Evolutionary conservation across 2,329 filamentous ascomycete genomes (phyloP).

Genomic region (Pseudovirgaria hyperparasitica): DNA sequence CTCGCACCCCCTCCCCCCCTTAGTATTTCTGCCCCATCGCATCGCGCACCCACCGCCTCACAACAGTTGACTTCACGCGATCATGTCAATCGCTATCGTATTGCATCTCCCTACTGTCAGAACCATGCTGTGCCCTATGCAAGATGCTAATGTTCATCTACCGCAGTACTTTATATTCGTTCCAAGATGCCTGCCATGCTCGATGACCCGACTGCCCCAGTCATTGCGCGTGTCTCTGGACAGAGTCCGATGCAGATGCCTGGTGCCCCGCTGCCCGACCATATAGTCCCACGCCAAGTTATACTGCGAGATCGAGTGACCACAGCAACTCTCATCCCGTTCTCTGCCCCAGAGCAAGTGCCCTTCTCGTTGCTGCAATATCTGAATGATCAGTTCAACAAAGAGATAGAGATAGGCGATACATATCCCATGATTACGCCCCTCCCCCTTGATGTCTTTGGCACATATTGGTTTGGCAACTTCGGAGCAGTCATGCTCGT

Average conservation of each 20-base stretch:
- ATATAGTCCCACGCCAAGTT: constrained; percentile 62
- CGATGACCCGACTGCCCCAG: constrained; percentile 60
- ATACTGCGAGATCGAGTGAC: constrained; percentile 75
- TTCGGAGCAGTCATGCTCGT: constrained; percentile 82
- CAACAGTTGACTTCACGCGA: too few relatives aligned
- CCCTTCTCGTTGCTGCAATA: constrained; percentile 63
- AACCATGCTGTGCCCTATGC: too few relatives aligned
- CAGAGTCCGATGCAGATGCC: constrained; percentile 50
- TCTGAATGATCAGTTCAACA: constrained; percentile 71
- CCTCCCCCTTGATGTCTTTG: constrained; percentile 62
- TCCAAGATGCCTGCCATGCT: constrained; percentile 63
- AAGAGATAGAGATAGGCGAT: constrained; percentile 83
- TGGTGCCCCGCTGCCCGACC: constrained; percentile 51
- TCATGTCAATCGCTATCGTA: too few relatives aligned
- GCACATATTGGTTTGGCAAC: constrained; percentile 80
- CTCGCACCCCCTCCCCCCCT: too few relatives aligned
- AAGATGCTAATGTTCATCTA: too few relatives aligned
- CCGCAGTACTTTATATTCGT: too few relatives aligned
- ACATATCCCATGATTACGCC: constrained; percentile 80
- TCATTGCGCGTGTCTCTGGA: constrained; percentile 58
- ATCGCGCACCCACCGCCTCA: too few relatives aligned
- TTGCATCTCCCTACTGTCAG: too few relatives aligned
- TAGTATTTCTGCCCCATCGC: too few relatives aligned
- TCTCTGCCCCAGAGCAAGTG: constrained; percentile 64
- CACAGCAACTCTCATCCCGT: constrained; percentile 70